These are phyloP conservation scores for Begonia fuchsioides DNA, from an alignment of 306 rosid species.

Conservation along the genomic window DNA sequence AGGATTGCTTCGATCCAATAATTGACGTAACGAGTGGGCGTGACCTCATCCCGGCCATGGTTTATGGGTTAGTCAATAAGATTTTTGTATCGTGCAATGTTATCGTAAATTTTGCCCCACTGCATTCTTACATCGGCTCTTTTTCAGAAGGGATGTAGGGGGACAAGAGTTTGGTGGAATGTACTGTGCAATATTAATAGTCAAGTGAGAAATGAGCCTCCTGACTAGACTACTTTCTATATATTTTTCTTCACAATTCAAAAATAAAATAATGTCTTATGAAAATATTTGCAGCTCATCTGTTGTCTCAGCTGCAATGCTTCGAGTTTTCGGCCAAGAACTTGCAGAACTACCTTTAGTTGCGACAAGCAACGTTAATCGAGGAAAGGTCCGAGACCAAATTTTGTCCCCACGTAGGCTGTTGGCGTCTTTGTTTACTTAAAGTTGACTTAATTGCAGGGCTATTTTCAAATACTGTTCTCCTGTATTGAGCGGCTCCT, in stretches of 20 bases:
- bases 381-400: slow-evolving; percentile 56
- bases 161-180: slow-evolving; percentile 88
- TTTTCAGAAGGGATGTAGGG: slow-evolving; percentile 62
- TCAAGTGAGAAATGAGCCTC: slow-evolving; percentile 46
- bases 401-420: no score
- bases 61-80: slow-evolving; percentile 60
- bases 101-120: slow-evolving; percentile 6
- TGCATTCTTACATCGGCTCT: background rate
- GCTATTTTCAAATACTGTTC: slow-evolving; percentile 83
- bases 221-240: no score
- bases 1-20: slow-evolving; percentile 95
- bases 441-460: slow-evolving; percentile 22
- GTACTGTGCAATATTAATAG: slow-evolving; percentile 74
- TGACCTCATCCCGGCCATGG: slow-evolving; percentile 96
- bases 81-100: background rate
- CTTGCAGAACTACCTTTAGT: slow-evolving; percentile 90
- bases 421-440: no score
- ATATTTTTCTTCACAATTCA: no score
- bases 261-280: slow-evolving; percentile 12
- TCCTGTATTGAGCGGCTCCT: slow-evolving; percentile 81
- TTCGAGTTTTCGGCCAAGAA: slow-evolving; percentile 69
- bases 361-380: slow-evolving; percentile 68
- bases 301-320: slow-evolving; percentile 82
- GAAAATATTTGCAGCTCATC: slow-evolving; percentile 54
- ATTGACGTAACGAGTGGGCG: slow-evolving; percentile 69